phyloP scores from a whole-genome alignment of 2,329 filamentous ascomycete genomes.

The Trichoderma gracile region DNA sequence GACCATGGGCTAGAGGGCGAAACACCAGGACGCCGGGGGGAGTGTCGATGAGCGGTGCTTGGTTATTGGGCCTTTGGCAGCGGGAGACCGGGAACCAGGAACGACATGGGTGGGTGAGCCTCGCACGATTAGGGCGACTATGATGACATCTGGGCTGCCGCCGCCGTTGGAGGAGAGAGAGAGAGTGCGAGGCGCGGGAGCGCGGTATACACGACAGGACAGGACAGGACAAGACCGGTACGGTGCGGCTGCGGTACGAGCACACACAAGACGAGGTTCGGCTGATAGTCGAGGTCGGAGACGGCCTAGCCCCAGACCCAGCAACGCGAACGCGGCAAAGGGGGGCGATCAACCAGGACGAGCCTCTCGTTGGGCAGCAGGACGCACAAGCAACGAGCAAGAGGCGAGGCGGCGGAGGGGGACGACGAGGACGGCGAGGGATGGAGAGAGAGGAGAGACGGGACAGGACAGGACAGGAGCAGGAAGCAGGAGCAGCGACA shows the following conservation, averaged over 20 bases:
- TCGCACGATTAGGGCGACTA: constrained; percentile 26
- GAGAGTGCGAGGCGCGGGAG: constrained; percentile 2
- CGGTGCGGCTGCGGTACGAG: neutral
- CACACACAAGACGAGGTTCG: constrained; percentile 7
- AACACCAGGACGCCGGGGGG: constrained; percentile 29
- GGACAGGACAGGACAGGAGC: neutral
- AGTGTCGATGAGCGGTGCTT: constrained; percentile 23
- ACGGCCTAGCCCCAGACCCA: constrained; percentile 22
- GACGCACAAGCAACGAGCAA: neutral
- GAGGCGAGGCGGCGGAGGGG: neutral
- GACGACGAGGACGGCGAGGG: neutral
- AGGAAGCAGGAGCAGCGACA: neutral
- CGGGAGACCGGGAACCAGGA: constrained; percentile 24
- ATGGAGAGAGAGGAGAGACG: neutral
- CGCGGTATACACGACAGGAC: neutral
- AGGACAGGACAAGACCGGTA: neutral
- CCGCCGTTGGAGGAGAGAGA: constrained; percentile 17
- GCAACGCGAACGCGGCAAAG: constrained; percentile 25
- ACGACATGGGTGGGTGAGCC: constrained; percentile 27
- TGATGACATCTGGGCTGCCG: constrained; percentile 26
- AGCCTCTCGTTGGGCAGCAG: constrained; percentile 30
- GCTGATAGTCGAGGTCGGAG: constrained; percentile 18
- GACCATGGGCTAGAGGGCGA: constrained; percentile 35
- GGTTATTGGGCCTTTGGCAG: constrained; percentile 24
- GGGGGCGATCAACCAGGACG: constrained; percentile 18